Evolutionary conservation across 768 basidiomycete species (phyloP).

Genomic region (Lactarius vividus): DNA sequence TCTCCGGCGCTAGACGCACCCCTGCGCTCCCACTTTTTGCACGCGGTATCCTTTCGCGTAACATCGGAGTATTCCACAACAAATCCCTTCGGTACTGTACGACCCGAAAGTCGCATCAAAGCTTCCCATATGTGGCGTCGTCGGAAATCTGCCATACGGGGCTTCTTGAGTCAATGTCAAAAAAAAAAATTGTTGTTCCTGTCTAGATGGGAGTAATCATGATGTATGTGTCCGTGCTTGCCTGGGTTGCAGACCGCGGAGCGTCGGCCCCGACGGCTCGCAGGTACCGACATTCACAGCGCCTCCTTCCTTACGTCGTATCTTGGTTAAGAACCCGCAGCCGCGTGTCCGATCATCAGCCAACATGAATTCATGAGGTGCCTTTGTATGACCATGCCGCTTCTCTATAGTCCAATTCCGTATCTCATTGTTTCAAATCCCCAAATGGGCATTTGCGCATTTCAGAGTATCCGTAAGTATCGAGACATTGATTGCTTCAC

Average conservation of each 20-base stretch:
- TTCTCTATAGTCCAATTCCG: background rate
- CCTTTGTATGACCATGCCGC: background rate
- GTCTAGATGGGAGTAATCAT: constrained; percentile 2
- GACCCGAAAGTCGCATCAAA: background rate
- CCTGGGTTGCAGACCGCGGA: background rate
- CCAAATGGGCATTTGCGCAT: background rate
- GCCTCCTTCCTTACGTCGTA: constrained; percentile 5
- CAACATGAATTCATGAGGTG: background rate
- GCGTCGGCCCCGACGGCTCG: background rate
- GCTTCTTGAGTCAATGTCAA: constrained; percentile 1
- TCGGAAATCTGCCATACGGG: background rate
- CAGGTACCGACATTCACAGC: constrained; percentile 7
- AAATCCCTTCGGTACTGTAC: background rate
- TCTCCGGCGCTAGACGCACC: background rate
- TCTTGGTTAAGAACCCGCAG: background rate
- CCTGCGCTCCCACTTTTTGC: background rate
- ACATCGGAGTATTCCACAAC: constrained; percentile 10
- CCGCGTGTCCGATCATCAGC: background rate
- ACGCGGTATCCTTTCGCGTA: constrained; percentile 1
- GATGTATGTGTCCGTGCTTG: background rate
- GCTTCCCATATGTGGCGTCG: constrained; percentile 20
- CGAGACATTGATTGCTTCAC: background rate
- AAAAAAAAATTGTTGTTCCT: background rate
- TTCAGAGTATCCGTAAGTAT: background rate
- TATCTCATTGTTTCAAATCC: background rate